Evolutionary conservation across 2,329 filamentous ascomycete genomes (phyloP).

Genomic region (Pseudopithomyces chartarum): DNA sequence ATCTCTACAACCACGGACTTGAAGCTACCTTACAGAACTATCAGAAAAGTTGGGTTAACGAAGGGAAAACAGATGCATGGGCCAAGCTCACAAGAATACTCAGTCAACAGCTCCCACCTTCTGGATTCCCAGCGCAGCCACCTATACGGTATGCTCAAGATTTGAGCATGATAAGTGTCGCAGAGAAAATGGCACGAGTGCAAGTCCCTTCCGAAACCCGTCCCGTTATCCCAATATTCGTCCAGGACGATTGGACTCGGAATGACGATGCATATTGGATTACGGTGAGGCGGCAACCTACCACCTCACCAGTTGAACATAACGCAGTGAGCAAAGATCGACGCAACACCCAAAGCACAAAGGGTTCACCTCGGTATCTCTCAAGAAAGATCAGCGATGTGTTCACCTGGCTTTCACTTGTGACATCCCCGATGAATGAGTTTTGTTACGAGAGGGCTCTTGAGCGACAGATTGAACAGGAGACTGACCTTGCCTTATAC

Average conservation of each 20-base stretch:
- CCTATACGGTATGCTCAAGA: slow-evolving; percentile 14
- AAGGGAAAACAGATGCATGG: slow-evolving; percentile 24
- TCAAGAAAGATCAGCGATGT: slow-evolving; percentile 12
- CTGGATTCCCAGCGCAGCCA: slow-evolving; percentile 27
- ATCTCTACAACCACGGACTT: slow-evolving; percentile 21
- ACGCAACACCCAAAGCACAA: neutral
- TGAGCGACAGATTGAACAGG: neutral
- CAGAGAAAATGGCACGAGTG: slow-evolving; percentile 27
- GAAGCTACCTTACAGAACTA: slow-evolving; percentile 11
- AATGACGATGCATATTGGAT: slow-evolving; percentile 30
- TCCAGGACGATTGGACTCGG: slow-evolving; percentile 33
- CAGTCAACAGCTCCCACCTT: slow-evolving; percentile 19
- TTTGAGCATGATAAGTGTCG: slow-evolving; percentile 15
- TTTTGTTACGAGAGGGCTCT: neutral
- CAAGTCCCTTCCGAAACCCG: slow-evolving; percentile 9
- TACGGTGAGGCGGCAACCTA: slow-evolving; percentile 11
- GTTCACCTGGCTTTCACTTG: slow-evolving; percentile 9
- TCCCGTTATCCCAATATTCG: slow-evolving; percentile 14
- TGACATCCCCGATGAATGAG: neutral
- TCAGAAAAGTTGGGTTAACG: slow-evolving; percentile 11
- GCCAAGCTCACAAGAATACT: slow-evolving; percentile 14
- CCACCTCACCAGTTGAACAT: neutral
- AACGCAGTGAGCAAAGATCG: neutral
- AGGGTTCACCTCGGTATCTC: slow-evolving; percentile 5
- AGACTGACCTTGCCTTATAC: neutral